Evolutionary conservation across 148 eudicot species (phyloP), one percentile per base, ranked within the genome.

Genomic region (Fagopyrum tataricum): DNA sequence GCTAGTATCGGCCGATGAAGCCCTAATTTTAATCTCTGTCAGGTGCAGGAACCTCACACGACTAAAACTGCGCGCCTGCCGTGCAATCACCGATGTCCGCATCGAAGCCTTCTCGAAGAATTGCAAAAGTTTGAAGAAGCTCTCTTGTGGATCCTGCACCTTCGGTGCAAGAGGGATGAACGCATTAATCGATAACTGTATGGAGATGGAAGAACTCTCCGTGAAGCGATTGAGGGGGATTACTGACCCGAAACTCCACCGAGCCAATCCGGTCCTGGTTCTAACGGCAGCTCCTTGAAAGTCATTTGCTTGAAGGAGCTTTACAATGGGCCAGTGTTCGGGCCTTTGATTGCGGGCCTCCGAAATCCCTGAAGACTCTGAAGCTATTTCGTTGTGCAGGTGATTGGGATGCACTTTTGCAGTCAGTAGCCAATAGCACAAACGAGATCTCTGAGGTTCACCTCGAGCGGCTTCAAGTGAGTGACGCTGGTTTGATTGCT

Each of bases 381-480:
- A 87, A 82, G 80, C 76, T 87, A 47, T 77, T 77, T 48, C 49
- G 86, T 20, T 82, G 86, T 58, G 76, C 84, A 6, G 90, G 88
- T 0, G 88, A 82, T 76, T 84, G 90, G 90, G 88, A 84, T 74
- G 76, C 68, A 61, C 64, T 87, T 44, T 64, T 87, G 49, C 77
- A 68, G 55, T 61, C 74, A n/a, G 77, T 85, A 0, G 74, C 88
- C 7, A 70, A 44, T 69, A 75, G 72, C 31, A 76, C 70, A 0
- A 70, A 44, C 0, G 62, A 75, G 12, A 48, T 87, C 61, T 78
- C 79, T 17, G 90, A 87, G 77, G 66, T 87, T 49, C 90, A 87
- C 73, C 76, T 87, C 4, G 90, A 87, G 83, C 81, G 76, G 83
- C 77, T 85, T 75, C 90, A 84, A 81, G 90, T 85, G 12, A 83